Conservation (phyloP, 441 rosid species). For the Sinapis alba region DNA sequence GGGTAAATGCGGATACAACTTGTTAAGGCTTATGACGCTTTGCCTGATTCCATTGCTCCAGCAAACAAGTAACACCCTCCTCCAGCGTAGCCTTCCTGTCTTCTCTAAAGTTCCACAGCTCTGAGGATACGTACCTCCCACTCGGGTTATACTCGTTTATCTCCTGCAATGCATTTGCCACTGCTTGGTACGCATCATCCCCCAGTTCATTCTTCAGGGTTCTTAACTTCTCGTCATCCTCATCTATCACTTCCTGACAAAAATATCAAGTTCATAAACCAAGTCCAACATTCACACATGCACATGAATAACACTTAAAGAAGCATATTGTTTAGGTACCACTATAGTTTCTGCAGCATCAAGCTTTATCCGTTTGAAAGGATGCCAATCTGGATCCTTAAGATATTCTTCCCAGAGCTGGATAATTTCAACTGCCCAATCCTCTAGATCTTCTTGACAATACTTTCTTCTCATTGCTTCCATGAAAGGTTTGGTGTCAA, state of each 20-base stretch:
- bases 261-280: slow-evolving; percentile 7
- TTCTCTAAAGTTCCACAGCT: slow-evolving; percentile 77
- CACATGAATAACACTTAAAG: neutral
- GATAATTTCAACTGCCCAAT: slow-evolving; percentile 74
- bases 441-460: slow-evolving; percentile 72
- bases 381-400: slow-evolving; percentile 97
- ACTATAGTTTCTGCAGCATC: slow-evolving; percentile 52
- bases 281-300: neutral
- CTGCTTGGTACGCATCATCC: slow-evolving; percentile 58
- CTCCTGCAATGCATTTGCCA: slow-evolving; percentile 63
- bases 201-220: slow-evolving; percentile 64
- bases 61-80: slow-evolving; percentile 60
- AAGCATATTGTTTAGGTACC: slow-evolving; percentile 28
- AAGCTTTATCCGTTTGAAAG: slow-evolving; percentile 60
- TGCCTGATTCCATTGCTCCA: slow-evolving; percentile 53
- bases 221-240: slow-evolving; percentile 66
- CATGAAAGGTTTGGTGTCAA: slow-evolving; percentile 68
- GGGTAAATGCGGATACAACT: neutral
- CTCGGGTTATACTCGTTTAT: slow-evolving; percentile 90
- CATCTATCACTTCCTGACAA: slow-evolving; percentile 70
- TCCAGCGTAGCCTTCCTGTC: slow-evolving; percentile 63
- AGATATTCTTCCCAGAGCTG: slow-evolving; percentile 94
- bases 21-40: slow-evolving; percentile 41
- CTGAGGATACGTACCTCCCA: slow-evolving; percentile 78
- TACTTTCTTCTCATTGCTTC: slow-evolving; percentile 79